A percentile compares a stretch with the other conserved stretches of the same genome.
phyloP scores from a whole-genome alignment of 2,329 filamentous ascomycete genomes.

The Anthostomella pinea region DNA sequence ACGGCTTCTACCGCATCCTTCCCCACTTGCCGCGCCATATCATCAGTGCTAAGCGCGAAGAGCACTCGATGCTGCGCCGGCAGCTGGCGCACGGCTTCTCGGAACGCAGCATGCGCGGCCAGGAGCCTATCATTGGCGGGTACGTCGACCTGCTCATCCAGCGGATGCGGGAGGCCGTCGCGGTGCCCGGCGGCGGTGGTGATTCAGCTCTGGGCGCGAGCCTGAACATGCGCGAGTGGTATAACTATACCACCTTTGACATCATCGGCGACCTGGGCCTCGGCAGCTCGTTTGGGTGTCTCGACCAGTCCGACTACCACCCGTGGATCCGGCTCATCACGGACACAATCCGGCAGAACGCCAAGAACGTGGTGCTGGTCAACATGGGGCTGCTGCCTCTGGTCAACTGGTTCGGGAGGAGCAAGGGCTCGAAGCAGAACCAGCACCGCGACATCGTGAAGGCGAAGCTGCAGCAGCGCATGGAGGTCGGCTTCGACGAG shows the following conservation, averaged over 20 bases:
- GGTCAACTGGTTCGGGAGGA: conserved; percentile 16
- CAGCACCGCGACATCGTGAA: conserved; percentile 20
- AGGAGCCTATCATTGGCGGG: conserved; percentile 38
- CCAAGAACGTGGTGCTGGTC: conserved; percentile 17
- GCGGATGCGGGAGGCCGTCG: conserved; percentile 27
- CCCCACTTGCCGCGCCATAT: conserved; percentile 28
- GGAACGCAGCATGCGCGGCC: conserved; percentile 38
- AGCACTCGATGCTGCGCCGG: conserved; percentile 33
- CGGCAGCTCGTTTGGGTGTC: conserved; percentile 39
- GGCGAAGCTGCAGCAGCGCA: conserved; percentile 27
- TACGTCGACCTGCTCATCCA: conserved; percentile 37
- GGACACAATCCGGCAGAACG: conserved; percentile 23
- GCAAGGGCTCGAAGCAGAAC: conserved; percentile 16
- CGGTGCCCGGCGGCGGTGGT: conserved; percentile 6
- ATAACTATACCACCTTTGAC: conserved; percentile 41
- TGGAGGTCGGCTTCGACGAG: conserved; percentile 26
- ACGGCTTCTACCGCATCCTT: conserved; percentile 27
- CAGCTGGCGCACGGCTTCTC: conserved; percentile 40
- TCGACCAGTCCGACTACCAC: conserved; percentile 33
- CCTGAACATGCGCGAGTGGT: conserved; percentile 37
- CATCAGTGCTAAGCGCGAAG: conserved; percentile 30
- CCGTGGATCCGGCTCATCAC: conserved; percentile 35
- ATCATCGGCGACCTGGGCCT: conserved; percentile 47
- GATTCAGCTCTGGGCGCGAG: conserved; percentile 1
- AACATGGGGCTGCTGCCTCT: conserved; percentile 16